A percentile compares a stretch with the other conserved stretches of the same genome.
Conservation (phyloP, 2,329 filamentous ascomycete species). For the Fusarium goolgardi region DNA sequence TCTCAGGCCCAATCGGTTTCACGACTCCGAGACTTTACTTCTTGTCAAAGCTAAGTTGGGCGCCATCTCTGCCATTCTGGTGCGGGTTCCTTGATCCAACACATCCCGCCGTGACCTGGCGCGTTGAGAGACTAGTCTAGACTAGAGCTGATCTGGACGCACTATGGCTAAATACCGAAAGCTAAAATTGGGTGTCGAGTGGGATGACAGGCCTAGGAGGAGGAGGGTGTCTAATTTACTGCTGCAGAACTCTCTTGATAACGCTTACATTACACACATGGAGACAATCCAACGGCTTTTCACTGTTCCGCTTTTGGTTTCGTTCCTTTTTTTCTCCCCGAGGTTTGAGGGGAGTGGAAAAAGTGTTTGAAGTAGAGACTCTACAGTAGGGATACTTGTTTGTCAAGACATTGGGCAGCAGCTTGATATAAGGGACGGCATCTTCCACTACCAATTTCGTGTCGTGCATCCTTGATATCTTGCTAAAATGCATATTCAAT, state of each 20-base stretch:
- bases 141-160: constrained; percentile 1
- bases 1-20: background rate
- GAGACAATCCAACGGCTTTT: background rate
- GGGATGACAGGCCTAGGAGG: background rate
- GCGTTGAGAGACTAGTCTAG: constrained; percentile 8
- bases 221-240: constrained; percentile 24
- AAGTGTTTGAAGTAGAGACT: background rate
- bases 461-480: background rate
- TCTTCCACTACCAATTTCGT: background rate
- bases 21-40: background rate
- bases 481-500: background rate
- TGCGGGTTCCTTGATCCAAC: background rate
- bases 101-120: background rate
- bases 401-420: background rate
- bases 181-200: background rate
- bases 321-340: background rate
- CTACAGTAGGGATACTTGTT: background rate
- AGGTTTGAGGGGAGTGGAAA: background rate
- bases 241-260: background rate
- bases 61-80: constrained; percentile 15
- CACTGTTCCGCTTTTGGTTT: background rate
- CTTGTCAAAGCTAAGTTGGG: background rate
- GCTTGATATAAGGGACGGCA: constrained; percentile 28
- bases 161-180: background rate
- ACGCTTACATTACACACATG: background rate